phyloP scores from a whole-genome alignment of 78 protist species.

The Diacronema lutheri region DNA sequence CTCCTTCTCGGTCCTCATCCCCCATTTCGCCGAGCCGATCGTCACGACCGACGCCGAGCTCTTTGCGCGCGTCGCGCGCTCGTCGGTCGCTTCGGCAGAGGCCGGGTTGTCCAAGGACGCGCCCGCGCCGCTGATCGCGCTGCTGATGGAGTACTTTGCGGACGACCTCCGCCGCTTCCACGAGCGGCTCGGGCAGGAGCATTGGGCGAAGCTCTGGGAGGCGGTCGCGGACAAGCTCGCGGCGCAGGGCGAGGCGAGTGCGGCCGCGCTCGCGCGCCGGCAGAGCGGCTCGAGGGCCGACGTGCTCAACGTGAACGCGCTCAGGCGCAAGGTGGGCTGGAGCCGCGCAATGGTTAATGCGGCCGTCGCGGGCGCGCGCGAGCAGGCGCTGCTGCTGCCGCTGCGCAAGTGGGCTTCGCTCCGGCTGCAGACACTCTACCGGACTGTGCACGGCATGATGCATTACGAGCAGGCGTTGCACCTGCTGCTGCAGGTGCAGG shows the following conservation, averaged over 20 bases:
- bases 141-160: no score
- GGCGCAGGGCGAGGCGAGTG: no score
- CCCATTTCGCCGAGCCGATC: not conserved
- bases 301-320: not conserved
- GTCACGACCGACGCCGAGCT: not conserved
- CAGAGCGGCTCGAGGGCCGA: not conserved
- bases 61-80: no score
- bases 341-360: not conserved
- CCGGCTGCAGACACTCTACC: not conserved
- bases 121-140: no score
- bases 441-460: not conserved
- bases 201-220: no score
- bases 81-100: no score
- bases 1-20: not conserved
- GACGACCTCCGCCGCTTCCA: no score
- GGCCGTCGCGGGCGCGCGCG: not conserved
- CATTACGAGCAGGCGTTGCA: not conserved
- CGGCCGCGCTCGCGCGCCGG: no score
- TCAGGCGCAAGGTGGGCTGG: not conserved
- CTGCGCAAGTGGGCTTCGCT: not conserved
- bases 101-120: not conserved
- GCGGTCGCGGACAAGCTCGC: no score
- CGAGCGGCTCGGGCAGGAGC: no score
- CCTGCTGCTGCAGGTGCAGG: not conserved
- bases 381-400: not conserved